Conservation (phyloP, 2,329 filamentous ascomycete species). For the Neoarthrinium moseri region DNA sequence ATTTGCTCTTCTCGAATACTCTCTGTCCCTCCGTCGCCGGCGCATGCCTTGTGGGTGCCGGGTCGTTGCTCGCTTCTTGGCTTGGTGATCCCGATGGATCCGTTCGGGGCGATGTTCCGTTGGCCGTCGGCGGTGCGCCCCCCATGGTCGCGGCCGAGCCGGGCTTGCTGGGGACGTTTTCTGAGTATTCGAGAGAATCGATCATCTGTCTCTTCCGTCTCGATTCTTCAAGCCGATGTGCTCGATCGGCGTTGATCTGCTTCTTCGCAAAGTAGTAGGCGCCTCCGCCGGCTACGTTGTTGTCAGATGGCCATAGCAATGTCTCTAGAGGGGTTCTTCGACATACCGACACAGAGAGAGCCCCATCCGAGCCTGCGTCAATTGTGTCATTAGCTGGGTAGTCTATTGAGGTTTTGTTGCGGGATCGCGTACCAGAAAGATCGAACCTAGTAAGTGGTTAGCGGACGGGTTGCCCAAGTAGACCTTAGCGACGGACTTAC, state of each 20-base stretch:
- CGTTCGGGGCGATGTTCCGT: conserved; percentile 54
- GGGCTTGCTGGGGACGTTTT: conserved; percentile 33
- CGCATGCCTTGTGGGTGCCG: conserved; percentile 82
- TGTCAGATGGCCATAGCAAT: conserved; percentile 16
- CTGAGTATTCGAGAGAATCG: conserved; percentile 51
- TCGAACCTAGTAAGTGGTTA: conserved; percentile 11
- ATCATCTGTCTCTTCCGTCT: conserved; percentile 62
- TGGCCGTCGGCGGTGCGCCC: conserved; percentile 32
- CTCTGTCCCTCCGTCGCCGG: conserved; percentile 68
- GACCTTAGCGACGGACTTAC: conserved; percentile 7
- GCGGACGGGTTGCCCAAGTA: background rate
- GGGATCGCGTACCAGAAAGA: conserved; percentile 16
- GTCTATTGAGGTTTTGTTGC: conserved; percentile 1
- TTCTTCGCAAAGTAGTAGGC: conserved; percentile 96
- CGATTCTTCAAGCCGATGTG: conserved; percentile 66
- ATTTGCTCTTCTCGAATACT: conserved; percentile 80
- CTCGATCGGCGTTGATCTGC: conserved; percentile 88
- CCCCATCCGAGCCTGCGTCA: conserved; percentile 81
- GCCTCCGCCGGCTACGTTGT: conserved; percentile 70
- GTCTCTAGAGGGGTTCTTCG: background rate
- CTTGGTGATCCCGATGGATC: conserved; percentile 63
- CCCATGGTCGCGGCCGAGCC: conserved; percentile 34
- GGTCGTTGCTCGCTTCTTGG: conserved; percentile 72
- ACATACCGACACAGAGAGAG: conserved; percentile 76
- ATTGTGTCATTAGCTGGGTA: background rate